Evolutionary conservation across 805 yeast genomes (phyloP).

Genomic region (Naumovozyma baii): DNA sequence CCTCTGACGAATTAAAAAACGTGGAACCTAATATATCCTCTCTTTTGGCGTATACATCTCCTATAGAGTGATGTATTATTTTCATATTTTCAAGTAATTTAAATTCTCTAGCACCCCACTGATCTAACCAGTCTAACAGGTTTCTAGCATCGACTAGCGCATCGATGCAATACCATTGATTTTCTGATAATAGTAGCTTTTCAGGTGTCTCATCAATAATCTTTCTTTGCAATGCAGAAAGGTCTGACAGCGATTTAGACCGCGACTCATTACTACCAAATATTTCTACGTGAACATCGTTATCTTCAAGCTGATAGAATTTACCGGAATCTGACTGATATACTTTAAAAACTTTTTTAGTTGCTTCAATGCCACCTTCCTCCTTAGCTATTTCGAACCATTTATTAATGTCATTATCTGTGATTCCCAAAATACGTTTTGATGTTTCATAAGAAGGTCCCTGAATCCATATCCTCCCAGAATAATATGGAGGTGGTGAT

Average conservation of each 20-base stretch:
- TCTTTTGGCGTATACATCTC: slow-evolving; percentile 25
- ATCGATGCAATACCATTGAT: slow-evolving; percentile 68
- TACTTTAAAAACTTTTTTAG: slow-evolving; percentile 20
- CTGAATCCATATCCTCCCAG: slow-evolving; percentile 85
- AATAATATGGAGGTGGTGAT: slow-evolving; percentile 50
- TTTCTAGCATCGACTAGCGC: slow-evolving; percentile 44
- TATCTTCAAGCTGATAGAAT: slow-evolving; percentile 9
- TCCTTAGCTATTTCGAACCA: slow-evolving; percentile 22
- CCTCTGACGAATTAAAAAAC: slow-evolving; percentile 35
- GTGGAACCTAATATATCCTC: slow-evolving; percentile 43
- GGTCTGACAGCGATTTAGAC: too few species aligned
- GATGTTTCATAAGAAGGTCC: slow-evolving; percentile 62
- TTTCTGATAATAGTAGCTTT: slow-evolving; percentile 37
- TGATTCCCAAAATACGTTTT: slow-evolving; percentile 27
- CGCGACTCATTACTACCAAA: slow-evolving; percentile 4
- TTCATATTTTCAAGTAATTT: slow-evolving; percentile 11
- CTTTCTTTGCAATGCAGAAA: slow-evolving; percentile 57
- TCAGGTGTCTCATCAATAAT: slow-evolving; percentile 56
- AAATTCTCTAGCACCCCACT: slow-evolving; percentile 67
- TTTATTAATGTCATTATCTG: slow-evolving; percentile 17
- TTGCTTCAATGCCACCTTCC: slow-evolving; percentile 17
- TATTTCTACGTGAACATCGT: slow-evolving; percentile 10
- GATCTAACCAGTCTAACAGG: slow-evolving; percentile 58
- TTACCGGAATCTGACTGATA: slow-evolving; percentile 12
- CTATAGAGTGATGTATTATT: background rate